A percentile compares a stretch with the other conserved stretches of the same genome.
phyloP scores from a whole-genome alignment of 208 protist genomes.

The Leishmania lainsoni region DNA sequence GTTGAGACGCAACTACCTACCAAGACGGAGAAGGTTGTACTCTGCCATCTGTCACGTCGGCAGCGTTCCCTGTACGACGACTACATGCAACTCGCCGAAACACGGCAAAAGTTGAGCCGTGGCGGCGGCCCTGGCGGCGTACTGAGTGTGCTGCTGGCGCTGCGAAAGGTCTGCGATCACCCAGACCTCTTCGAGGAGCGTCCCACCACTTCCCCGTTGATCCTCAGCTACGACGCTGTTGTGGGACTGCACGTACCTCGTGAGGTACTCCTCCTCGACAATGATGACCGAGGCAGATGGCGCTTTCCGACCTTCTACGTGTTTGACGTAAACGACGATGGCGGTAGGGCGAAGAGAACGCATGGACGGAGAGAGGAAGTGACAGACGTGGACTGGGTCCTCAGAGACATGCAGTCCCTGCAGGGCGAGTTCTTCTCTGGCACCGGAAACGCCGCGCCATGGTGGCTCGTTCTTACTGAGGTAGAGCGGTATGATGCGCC shows the following conservation, averaged over 20 bases:
- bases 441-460: background rate
- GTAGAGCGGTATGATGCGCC: conserved; percentile 6
- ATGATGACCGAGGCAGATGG: conserved; percentile 29
- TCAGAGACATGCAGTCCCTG: background rate
- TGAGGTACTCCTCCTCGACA: conserved; percentile 45
- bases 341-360: background rate
- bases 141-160: conserved; percentile 95
- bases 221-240: conserved; percentile 44
- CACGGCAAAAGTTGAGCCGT: conserved; percentile 45
- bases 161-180: conserved; percentile 98
- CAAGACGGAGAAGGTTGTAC: conserved; percentile 94
- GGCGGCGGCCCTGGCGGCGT: conserved; percentile 79
- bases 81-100: conserved; percentile 94
- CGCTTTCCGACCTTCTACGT: conserved; percentile 37
- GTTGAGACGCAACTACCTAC: conserved; percentile 96
- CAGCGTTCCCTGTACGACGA: conserved; percentile 97
- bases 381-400: background rate
- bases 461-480: conserved; percentile 4
- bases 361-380: background rate
- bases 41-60: conserved; percentile 93
- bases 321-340: conserved; percentile 33
- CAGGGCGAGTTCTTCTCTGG: background rate
- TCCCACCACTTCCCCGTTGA: conserved; percentile 72
- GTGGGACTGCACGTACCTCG: conserved; percentile 51
- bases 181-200: conserved; percentile 96